Evolutionary conservation across 2,329 filamentous ascomycete genomes (phyloP).

Genomic region (Geosmithia morbida): DNA sequence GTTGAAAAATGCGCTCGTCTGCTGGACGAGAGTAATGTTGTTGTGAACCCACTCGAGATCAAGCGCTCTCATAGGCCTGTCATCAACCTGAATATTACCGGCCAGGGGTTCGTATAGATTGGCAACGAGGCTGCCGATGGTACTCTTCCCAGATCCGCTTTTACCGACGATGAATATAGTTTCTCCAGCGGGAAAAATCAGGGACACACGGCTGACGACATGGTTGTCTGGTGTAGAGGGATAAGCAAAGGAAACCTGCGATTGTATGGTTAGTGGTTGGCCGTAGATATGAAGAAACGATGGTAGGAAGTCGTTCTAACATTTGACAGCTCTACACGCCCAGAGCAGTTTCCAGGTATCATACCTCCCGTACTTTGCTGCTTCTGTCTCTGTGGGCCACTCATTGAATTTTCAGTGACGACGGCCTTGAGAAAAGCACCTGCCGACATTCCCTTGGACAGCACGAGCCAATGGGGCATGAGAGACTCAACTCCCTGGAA

Average conservation of each 20-base stretch:
- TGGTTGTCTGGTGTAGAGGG: conserved; percentile 48
- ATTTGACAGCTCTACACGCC: conserved; percentile 54
- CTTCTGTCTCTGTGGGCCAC: not conserved
- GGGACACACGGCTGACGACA: conserved; percentile 45
- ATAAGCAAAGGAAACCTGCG: conserved; percentile 68
- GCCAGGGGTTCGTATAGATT: conserved; percentile 56
- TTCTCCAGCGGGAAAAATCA: conserved; percentile 59
- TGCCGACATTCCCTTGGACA: conserved; percentile 69
- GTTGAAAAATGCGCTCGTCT: conserved; percentile 67
- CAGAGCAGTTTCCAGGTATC: conserved; percentile 33
- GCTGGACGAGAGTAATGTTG: conserved; percentile 71
- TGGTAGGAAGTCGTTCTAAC: conserved; percentile 27
- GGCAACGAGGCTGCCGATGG: conserved; percentile 64
- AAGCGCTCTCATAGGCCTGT: conserved; percentile 42
- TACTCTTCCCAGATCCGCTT: conserved; percentile 90
- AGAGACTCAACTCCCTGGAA: conserved; percentile 62
- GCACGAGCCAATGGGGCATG: conserved; percentile 59
- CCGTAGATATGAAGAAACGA: conserved; percentile 1
- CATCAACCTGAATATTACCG: conserved; percentile 59
- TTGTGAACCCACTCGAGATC: conserved; percentile 59
- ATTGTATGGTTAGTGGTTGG: conserved; percentile 1
- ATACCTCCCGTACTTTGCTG: conserved; percentile 2
- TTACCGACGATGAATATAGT: conserved; percentile 71
- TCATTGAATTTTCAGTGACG: conserved; percentile 17
- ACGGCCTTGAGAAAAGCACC: conserved; percentile 32